Base-by-base conservation (phyloP, 2,329 filamentous ascomycete genomes). In the Pseudocercospora fijiensis region DNA sequence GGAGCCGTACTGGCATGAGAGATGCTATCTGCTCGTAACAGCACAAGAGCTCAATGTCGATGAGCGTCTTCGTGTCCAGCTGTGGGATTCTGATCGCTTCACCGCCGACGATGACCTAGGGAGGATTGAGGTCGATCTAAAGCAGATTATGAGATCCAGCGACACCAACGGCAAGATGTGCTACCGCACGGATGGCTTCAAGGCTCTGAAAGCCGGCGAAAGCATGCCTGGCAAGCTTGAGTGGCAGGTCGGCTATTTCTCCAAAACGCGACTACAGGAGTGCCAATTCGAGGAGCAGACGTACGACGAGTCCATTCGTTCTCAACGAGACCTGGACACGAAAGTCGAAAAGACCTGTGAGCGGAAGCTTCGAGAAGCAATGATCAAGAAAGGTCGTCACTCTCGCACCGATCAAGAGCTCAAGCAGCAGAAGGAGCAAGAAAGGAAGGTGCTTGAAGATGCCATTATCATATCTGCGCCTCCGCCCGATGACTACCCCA, bases 51-150 rank as follows among this genome's bases (percentile, higher is more conserved):
- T 92, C 10, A 89, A 92, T 65, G 88, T 90, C 0, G 84, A 88
- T 22, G 72, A 74, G 75, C 86, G 84, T 33, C 74, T 92, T 9
- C 84, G 88, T 2, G 72, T 92, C 1, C 88, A 91, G 71, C 79
- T 92, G 0, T 92, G 89, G 89, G 90, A 92, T 69, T 90, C 88
- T 1, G 90, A 92, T 73, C 86, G 86, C 49, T 83, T 85, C 58
- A 88, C 86, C 1, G 89, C 89, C 1, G 89, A 92, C 71, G 89
- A 92, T 69, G 89, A 92, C 70, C 80, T 92, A 1, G 89, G 90
- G 16, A 84, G 89, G 16, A 89, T 91, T 13, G 89, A 91, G 72
- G 76, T 92, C 8, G 84, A 86, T 64, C 75, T 92, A 30, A 88
- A 88, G 71, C 76, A 85, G 3, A 71, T 91, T 5, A 90, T 91